Evolutionary conservation across 1,284 basidiomycete species (phyloP).

Genomic region (Cryptococcus jaspeensis): DNA sequence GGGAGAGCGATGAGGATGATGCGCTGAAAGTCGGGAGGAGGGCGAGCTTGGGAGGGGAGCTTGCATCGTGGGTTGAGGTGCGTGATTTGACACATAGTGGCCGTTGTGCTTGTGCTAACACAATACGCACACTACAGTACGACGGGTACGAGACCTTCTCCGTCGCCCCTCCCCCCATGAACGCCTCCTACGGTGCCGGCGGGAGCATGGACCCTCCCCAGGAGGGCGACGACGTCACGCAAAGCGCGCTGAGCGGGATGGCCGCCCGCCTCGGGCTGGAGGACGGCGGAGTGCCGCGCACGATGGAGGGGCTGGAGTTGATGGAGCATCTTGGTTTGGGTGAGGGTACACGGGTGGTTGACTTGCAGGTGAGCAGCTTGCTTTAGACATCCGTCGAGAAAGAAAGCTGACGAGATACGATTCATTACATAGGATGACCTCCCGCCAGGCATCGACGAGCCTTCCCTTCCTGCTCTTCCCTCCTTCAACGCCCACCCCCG

Average conservation of each 20-base stretch:
- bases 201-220: constrained; percentile 49
- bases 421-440: constrained; percentile 43
- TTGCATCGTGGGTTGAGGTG: constrained; percentile 48
- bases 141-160: constrained; percentile 53
- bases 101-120: neutral
- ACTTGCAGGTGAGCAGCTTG: constrained; percentile 36
- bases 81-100: constrained; percentile 8
- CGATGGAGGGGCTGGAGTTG: constrained; percentile 31
- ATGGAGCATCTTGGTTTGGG: constrained; percentile 50
- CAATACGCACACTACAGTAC: constrained; percentile 27
- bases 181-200: constrained; percentile 41
- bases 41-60: constrained; percentile 29
- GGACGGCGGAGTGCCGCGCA: constrained; percentile 7
- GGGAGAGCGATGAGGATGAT: constrained; percentile 11
- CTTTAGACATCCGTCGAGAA: no score
- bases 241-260: constrained; percentile 35
- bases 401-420: neutral
- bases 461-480: constrained; percentile 47
- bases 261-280: constrained; percentile 37
- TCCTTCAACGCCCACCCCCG: constrained; percentile 9
- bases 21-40: neutral
- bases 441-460: constrained; percentile 52
- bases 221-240: constrained; percentile 33
- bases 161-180: constrained; percentile 44
- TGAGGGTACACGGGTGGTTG: constrained; percentile 48